Evolutionary conservation across 805 yeast species (phyloP).

Genomic region (Candida awuae): DNA sequence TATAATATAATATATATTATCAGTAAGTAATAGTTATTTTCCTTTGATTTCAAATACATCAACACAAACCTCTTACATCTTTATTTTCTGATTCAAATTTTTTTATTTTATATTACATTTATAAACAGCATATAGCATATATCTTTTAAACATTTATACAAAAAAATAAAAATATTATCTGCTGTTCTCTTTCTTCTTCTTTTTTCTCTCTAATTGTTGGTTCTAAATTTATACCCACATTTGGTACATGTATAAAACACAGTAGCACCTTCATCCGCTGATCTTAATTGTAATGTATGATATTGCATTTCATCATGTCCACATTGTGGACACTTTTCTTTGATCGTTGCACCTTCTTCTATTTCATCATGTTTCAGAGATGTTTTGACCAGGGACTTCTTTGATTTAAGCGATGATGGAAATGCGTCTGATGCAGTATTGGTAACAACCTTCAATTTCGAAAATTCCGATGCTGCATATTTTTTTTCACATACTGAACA

Average conservation of each 20-base stretch:
- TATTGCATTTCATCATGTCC: constrained; percentile 97
- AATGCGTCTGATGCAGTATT: constrained; percentile 87
- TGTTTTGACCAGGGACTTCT: constrained; percentile 87
- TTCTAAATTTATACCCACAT: constrained; percentile 90
- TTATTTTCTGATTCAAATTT: neutral
- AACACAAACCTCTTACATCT: too few relatives aligned
- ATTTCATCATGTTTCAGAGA: constrained; percentile 65
- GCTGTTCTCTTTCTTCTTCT: neutral
- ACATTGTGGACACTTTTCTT: constrained; percentile 98
- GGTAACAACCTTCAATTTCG: constrained; percentile 78
- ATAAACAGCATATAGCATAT: neutral
- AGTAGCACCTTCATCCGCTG: constrained; percentile 99
- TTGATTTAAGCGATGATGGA: constrained; percentile 74
- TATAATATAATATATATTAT: too few relatives aligned
- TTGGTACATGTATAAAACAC: constrained; percentile 93
- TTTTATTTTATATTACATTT: neutral
- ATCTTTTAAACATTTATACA: too few relatives aligned
- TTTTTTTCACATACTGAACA: constrained; percentile 33
- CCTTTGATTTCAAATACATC: too few relatives aligned
- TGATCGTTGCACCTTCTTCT: constrained; percentile 93
- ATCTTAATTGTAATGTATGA: constrained; percentile 91
- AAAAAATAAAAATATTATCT: too few relatives aligned
- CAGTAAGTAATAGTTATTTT: too few relatives aligned
- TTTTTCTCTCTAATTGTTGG: constrained; percentile 56
- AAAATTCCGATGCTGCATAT: constrained; percentile 45